phyloP scores from a whole-genome alignment of 176 grass and related monocot species.

The Leersia perrieri region DNA sequence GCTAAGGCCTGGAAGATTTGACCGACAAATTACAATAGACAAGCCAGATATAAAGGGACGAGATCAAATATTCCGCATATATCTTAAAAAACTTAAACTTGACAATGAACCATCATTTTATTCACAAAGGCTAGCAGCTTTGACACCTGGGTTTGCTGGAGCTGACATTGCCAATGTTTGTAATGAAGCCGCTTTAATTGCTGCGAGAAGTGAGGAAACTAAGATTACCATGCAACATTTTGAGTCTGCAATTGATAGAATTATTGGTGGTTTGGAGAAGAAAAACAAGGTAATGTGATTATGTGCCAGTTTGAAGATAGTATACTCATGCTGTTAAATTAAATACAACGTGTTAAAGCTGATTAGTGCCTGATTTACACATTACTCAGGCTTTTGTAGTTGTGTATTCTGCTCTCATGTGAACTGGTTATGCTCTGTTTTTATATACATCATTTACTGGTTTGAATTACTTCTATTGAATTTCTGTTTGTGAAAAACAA shows the following conservation, averaged over 20 bases:
- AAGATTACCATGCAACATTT: conserved; percentile 87
- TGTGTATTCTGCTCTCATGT: neutral
- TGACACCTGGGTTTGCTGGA: conserved; percentile 98
- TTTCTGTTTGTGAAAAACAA: neutral
- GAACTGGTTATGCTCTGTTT: neutral
- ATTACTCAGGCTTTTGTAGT: neutral
- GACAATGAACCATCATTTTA: conserved; percentile 83
- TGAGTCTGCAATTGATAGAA: conserved; percentile 87
- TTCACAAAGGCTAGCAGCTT: conserved; percentile 86
- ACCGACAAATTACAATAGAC: conserved; percentile 93
- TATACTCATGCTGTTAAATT: neutral
- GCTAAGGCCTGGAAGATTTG: conserved; percentile 92
- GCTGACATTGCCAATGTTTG: conserved; percentile 98
- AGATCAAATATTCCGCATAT: conserved; percentile 94
- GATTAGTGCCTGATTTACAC: conserved; percentile 12
- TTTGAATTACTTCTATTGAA: neutral
- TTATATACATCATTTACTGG: neutral
- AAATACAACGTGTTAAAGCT: neutral
- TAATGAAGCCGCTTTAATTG: conserved; percentile 97
- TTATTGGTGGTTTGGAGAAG: conserved; percentile 96
- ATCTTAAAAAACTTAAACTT: conserved; percentile 93
- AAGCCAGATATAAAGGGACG: conserved; percentile 96
- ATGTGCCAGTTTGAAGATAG: neutral
- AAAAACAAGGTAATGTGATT: conserved; percentile 80
- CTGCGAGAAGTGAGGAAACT: conserved; percentile 63